Evolutionary conservation across 2,329 filamentous ascomycete genomes (phyloP).

Genomic region (Fusarium torreyae): DNA sequence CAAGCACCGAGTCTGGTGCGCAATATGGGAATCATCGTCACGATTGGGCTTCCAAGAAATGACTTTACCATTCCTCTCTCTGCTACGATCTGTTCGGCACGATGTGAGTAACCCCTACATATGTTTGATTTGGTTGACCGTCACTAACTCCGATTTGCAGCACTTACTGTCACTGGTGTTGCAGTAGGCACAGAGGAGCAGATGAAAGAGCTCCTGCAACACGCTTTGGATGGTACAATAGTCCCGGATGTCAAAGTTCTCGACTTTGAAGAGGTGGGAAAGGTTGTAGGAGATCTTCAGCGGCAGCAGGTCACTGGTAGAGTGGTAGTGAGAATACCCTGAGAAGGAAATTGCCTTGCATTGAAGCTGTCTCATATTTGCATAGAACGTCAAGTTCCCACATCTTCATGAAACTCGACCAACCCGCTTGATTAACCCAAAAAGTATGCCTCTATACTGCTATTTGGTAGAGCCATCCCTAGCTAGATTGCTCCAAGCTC

Average conservation of each 20-base stretch:
- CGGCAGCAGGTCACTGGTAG: slow-evolving; percentile 31
- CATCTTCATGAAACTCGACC: not conserved
- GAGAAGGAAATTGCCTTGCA: not conserved
- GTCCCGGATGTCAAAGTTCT: slow-evolving; percentile 15
- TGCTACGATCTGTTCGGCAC: slow-evolving; percentile 43
- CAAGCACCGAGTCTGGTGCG: slow-evolving; percentile 45
- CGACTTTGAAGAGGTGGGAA: slow-evolving; percentile 17
- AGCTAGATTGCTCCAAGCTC: not conserved
- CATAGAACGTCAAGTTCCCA: not conserved
- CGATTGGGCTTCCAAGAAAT: slow-evolving; percentile 48
- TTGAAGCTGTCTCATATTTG: not conserved
- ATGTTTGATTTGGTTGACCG: too few relatives aligned
- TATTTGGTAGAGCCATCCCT: too few relatives aligned
- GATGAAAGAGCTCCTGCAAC: slow-evolving; percentile 32
- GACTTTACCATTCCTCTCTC: slow-evolving; percentile 50
- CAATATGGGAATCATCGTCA: slow-evolving; percentile 48
- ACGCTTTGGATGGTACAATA: slow-evolving; percentile 14
- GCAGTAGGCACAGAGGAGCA: slow-evolving; percentile 41
- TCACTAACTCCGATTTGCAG: too few relatives aligned
- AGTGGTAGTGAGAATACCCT: slow-evolving; percentile 38
- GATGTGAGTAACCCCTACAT: slow-evolving; percentile 22
- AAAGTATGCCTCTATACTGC: too few relatives aligned
- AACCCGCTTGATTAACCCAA: too few relatives aligned
- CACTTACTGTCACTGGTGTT: slow-evolving; percentile 36
- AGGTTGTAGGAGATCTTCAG: slow-evolving; percentile 24